Base-by-base conservation (phyloP, 495 filamentous ascomycete genomes). In the Staphylotrichum longicolle region DNA sequence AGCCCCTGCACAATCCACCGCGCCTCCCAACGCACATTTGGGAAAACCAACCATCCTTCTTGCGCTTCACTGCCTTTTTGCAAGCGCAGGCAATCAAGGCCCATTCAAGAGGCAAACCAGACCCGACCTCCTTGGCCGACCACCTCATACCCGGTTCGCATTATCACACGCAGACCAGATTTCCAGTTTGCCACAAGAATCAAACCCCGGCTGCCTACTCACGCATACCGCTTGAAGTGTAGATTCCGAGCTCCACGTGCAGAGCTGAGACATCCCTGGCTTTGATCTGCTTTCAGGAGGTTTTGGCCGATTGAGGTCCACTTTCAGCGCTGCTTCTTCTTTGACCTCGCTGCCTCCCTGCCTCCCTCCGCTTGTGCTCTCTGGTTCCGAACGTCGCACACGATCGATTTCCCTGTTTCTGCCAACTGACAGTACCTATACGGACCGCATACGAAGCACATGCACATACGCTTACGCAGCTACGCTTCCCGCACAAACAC, bases 1-100 rank as follows among this genome's bases (percentile, higher is more conserved):
- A 63, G 62, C 57, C 50, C 59, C 49, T 32, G 45, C 10, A 34
- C 44, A 42, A 32, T 20, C 35, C 58, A 55, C 60, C 39, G 47
- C 58, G 34, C 14, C 53, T 39, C 27, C 63, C 40, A 44, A 35
- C 42, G 8, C 9, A 32, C n/a, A 54, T 20, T 37, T 52, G 37
- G 49, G 7, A 32, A 27, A 1, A 27, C 20, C 20, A 27, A 27
- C 20, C 20, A 27, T 27, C 20, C 20, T 27, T 27, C 20, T 27
- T 27, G 47, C 47, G 27, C 3, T 35, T 51, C 48, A 46, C 44
- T 20, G 12, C n/a, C 14, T 27, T 27, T 27, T 27, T 27, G 20
- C 20, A 27, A 1, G 20, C 20, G 20, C 20, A 27, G 20, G 20
- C 20, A 27, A 27, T 27, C 20, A 27, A 27, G 20, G 20, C 20